phyloP scores from a whole-genome alignment of 352 stramenopile genomes.

The Elongisporangium senticosum region DNA sequence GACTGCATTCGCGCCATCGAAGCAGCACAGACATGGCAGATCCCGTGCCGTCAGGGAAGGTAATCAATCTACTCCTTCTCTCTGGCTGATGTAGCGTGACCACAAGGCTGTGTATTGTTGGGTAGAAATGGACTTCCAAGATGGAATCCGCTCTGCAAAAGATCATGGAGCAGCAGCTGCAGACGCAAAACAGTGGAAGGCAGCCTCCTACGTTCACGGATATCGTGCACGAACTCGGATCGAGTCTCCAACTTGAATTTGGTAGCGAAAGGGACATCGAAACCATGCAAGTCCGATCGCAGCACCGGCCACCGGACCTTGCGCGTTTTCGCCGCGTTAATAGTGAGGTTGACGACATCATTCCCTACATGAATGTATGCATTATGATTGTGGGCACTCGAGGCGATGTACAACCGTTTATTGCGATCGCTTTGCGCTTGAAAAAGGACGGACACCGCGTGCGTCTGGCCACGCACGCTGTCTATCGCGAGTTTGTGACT shows the following conservation, averaged over 20 bases:
- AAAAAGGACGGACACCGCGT: conserved; percentile 86
- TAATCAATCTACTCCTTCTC: neutral
- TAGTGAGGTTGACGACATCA: neutral
- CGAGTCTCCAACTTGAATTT: conserved; percentile 14
- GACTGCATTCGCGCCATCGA: no score
- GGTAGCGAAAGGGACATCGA: conserved; percentile 12
- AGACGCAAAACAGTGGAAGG: neutral
- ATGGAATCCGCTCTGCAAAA: conserved; percentile 6
- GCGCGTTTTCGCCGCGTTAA: neutral
- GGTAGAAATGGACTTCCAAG: conserved; percentile 1
- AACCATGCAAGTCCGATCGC: conserved; percentile 6
- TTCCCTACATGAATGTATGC: conserved; percentile 62
- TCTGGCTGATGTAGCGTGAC: neutral
- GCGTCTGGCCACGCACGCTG: conserved; percentile 85
- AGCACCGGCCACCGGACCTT: neutral
- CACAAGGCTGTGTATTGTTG: neutral
- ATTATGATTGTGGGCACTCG: conserved; percentile 90
- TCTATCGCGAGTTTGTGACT: conserved; percentile 84
- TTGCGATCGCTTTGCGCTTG: conserved; percentile 82
- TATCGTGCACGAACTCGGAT: conserved; percentile 10
- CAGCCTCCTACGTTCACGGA: conserved; percentile 11
- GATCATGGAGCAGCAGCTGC: conserved; percentile 4
- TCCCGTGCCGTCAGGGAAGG: neutral
- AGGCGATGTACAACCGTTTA: conserved; percentile 84
- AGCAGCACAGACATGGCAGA: neutral